Percentiles rank a stretch among this genome's conserved stretches.
These are phyloP conservation scores for Powellomyces hirtus DNA, from an alignment of 192 early-diverging fungal species.

Conservation along the genomic window DNA sequence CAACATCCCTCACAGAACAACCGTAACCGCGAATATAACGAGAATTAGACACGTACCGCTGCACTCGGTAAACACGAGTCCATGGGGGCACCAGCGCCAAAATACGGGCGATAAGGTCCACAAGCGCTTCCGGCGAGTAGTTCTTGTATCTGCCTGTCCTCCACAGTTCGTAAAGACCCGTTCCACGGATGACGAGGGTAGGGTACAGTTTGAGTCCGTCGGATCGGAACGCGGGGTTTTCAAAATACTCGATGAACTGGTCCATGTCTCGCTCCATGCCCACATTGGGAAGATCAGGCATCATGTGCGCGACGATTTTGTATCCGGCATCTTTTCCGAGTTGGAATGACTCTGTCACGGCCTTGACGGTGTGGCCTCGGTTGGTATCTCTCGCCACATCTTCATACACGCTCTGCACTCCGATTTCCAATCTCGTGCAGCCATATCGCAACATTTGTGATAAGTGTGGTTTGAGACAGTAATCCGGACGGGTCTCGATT, in stretches of 20 bases:
- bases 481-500: conserved; percentile 98
- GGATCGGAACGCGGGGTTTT: conserved; percentile 97
- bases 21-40: too few species aligned
- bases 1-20: too few species aligned
- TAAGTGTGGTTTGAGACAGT: conserved; percentile 95
- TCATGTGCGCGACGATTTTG: conserved; percentile 99
- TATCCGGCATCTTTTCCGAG: conserved; percentile 97
- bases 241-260: conserved; percentile 95
- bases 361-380: conserved; percentile 95
- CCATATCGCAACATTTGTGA: conserved; percentile 98
- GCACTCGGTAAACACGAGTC: conserved; percentile 97
- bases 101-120: conserved; percentile 94
- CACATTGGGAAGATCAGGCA: conserved; percentile 99
- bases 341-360: conserved; percentile 97
- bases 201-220: conserved; percentile 99
- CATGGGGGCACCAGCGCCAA: conserved; percentile 97
- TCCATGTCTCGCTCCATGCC: conserved; percentile 99
- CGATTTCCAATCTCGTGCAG: conserved; percentile 96
- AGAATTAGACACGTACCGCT: conserved; percentile 54
- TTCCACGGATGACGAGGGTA: conserved; percentile 97
- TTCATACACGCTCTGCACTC: conserved; percentile 99
- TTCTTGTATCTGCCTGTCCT: conserved; percentile 96
- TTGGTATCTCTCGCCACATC: conserved; percentile 99
- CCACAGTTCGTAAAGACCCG: conserved; percentile 96
- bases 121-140: conserved; percentile 93